phyloP scores from a whole-genome alignment of 495 filamentous ascomycete genomes.

The Xylaria grammica region DNA sequence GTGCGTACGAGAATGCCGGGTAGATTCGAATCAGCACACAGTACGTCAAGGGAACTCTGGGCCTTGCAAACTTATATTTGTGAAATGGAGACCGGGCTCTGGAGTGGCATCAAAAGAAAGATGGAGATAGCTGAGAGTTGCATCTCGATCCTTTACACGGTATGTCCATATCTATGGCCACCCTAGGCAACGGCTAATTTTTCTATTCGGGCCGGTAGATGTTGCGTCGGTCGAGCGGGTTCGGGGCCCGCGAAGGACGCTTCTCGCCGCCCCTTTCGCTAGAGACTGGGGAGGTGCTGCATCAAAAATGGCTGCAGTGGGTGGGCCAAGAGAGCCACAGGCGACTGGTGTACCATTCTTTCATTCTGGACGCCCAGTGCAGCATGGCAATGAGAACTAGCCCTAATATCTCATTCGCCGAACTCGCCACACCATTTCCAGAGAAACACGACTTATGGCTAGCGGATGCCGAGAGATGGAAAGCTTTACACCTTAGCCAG shows the following conservation, averaged over 20 bases:
- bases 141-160: no score
- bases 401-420: slow-evolving; percentile 27
- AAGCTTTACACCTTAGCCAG: slow-evolving; percentile 48
- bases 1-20: slow-evolving; percentile 50
- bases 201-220: slow-evolving; percentile 52
- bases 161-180: no score
- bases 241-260: slow-evolving; percentile 18
- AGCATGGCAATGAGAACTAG: slow-evolving; percentile 56
- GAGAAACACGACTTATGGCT: slow-evolving; percentile 61
- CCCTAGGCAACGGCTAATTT: no score
- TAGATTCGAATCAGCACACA: slow-evolving; percentile 62
- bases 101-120: slow-evolving; percentile 65
- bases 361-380: slow-evolving; percentile 59
- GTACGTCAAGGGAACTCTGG: slow-evolving; percentile 56
- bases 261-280: slow-evolving; percentile 43
- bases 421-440: not conserved
- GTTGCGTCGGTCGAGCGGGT: slow-evolving; percentile 44
- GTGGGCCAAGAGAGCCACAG: slow-evolving; percentile 45
- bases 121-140: slow-evolving; percentile 64
- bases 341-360: slow-evolving; percentile 57
- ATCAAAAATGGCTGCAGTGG: slow-evolving; percentile 57
- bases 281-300: slow-evolving; percentile 39
- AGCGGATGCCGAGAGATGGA: slow-evolving; percentile 54
- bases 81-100: slow-evolving; percentile 59
- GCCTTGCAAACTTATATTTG: slow-evolving; percentile 57